Base-by-base conservation (phyloP, 1,284 basidiomycete species). In the Athelia psychrophila region DNA sequence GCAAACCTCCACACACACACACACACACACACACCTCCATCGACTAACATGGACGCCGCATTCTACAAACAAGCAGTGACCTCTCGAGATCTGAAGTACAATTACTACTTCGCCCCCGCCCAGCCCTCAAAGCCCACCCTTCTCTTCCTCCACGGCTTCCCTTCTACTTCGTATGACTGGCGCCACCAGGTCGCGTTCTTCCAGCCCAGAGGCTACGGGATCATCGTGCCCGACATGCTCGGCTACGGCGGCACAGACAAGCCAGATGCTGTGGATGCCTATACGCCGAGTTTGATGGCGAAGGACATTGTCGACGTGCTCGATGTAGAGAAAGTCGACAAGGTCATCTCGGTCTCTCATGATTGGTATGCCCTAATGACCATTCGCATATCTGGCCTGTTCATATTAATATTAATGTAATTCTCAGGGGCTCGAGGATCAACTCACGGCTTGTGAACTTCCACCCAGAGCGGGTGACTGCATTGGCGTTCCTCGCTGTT, bases 191-290 rank as follows among this genome's bases (percentile, higher is more conserved):
- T 79, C 49, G 56, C 68, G 10, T 71, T 69, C 56, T 78, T 80
- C 63, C 56, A 68, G 35, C 56, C 63, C 22, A 64, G 61, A 36
- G 80, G 80, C 19, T 80, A 73, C 48, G 71, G 78, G 15, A 50
- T 80, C 24, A 59, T 81, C 52, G 75, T 73, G 8, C 80, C 78
- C 0, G 76, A 80, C 59, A 69, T 76, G 62, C 67, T 80, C 12
- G 80, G 79, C 10, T 75, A 72, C 27, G 78, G 78, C 13, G 70
- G 62, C 16, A 78, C 77, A 6, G 73, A 74, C 53, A 80, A 78
- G 61, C 72, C 79, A 3, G 56, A 52, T 0, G 65, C 72, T 15
- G 59, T 68, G 2, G 57, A 58, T 4, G 57, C 62, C n/a, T 81
- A 80, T 57, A 58, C 66, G 25, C 66, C 65, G 19, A 74, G 69